Evolutionary conservation across 2,329 filamentous ascomycete genomes (phyloP).

Genomic region (Pseudogymnoascus sp.): DNA sequence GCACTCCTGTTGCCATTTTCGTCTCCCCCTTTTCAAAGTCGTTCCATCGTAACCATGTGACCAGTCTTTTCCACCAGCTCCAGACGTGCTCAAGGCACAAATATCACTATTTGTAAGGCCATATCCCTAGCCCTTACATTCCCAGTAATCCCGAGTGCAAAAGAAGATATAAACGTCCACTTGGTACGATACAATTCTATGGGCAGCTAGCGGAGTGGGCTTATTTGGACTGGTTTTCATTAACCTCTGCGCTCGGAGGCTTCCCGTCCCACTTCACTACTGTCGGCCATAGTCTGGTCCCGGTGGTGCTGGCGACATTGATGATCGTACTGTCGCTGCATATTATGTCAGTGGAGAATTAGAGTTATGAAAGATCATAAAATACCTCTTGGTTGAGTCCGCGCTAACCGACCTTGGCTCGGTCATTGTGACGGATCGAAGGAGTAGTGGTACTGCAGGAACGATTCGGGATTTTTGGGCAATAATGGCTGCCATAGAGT

Average conservation of each 20-base stretch:
- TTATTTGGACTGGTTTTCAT: background rate
- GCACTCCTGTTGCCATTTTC: background rate
- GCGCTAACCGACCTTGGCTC: background rate
- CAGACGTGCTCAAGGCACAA: background rate
- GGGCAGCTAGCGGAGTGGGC: background rate
- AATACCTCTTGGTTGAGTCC: background rate
- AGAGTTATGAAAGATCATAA: background rate
- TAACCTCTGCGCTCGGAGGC: background rate
- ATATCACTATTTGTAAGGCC: background rate
- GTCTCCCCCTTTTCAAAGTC: slow-evolving; percentile 1
- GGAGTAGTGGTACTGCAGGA: background rate
- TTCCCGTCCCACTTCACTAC: slow-evolving; percentile 5
- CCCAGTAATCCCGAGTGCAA: background rate
- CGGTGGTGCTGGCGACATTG: background rate
- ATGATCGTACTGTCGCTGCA: background rate
- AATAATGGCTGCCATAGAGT: slow-evolving; percentile 1
- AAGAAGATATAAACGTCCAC: background rate
- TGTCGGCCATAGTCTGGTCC: background rate
- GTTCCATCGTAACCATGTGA: background rate
- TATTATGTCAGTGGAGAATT: background rate
- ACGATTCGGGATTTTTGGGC: background rate
- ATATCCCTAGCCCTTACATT: background rate
- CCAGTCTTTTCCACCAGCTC: background rate
- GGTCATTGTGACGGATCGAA: background rate
- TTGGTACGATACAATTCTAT: background rate